These are phyloP conservation scores for Aspergillus funiculosus DNA, from an alignment of 495 filamentous ascomycete genomes.

Conservation along the genomic window DNA sequence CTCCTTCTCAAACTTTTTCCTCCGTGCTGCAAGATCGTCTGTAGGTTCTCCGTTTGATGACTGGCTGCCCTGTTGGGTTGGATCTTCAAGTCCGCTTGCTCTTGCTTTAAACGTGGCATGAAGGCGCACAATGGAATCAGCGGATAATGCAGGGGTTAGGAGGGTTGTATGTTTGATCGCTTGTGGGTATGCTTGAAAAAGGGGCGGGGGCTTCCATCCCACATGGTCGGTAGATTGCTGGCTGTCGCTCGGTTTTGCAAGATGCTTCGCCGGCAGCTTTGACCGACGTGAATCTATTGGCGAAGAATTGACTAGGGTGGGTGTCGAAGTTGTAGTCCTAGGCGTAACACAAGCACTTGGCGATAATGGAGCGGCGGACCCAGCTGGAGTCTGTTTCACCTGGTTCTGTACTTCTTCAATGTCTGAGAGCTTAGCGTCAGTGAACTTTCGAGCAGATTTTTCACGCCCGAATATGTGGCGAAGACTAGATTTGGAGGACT, in stretches of 20 bases:
- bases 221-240: constrained; percentile 22
- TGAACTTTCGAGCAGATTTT: constrained; percentile 25
- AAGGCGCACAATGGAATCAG: constrained; percentile 57
- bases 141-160: constrained; percentile 44
- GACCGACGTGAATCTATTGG: constrained; percentile 20
- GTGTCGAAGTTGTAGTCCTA: constrained; percentile 23
- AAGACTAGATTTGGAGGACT: constrained; percentile 38
- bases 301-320: constrained; percentile 27
- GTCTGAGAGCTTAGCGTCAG: constrained; percentile 30
- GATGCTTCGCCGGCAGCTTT: constrained; percentile 21
- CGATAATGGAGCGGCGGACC: constrained; percentile 22
- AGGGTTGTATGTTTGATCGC: constrained; percentile 56
- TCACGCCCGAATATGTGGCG: constrained; percentile 39
- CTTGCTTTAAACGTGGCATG: constrained; percentile 40
- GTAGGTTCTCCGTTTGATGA: constrained; percentile 22
- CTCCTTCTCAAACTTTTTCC: constrained; percentile 42
- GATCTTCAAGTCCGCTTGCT: constrained; percentile 34
- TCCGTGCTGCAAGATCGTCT: constrained; percentile 25
- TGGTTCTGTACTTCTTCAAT: constrained; percentile 29
- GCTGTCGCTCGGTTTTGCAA: constrained; percentile 20
- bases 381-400: constrained; percentile 7
- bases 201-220: constrained; percentile 70
- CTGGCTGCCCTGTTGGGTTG: constrained; percentile 23
- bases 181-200: constrained; percentile 90
- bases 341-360: constrained; percentile 25